Conservation (phyloP, 1,284 basidiomycete species). For the Ganoderma meredithae region DNA sequence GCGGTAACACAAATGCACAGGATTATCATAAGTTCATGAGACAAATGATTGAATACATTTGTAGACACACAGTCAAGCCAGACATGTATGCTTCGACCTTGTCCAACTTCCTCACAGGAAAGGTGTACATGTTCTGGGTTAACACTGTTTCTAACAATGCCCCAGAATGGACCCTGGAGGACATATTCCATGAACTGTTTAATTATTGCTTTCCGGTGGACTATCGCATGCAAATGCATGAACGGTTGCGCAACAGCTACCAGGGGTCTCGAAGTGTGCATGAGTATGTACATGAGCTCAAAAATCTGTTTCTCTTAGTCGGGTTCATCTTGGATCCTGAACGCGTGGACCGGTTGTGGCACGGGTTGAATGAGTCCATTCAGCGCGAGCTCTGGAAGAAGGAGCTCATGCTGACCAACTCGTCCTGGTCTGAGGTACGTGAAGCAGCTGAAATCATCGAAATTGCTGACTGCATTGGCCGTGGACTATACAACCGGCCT, state of each 20-base stretch:
- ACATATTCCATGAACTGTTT: slow-evolving; percentile 48
- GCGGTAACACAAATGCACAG: slow-evolving; percentile 25
- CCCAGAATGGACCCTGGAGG: slow-evolving; percentile 30
- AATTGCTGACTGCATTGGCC: slow-evolving; percentile 18
- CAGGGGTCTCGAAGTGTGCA: slow-evolving; percentile 32
- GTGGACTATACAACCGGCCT: background rate
- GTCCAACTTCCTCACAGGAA: slow-evolving; percentile 40
- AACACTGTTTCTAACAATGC: slow-evolving; percentile 40
- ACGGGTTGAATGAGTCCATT: slow-evolving; percentile 39
- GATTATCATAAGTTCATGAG: slow-evolving; percentile 32
- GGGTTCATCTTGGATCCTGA: slow-evolving; percentile 41
- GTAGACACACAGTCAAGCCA: slow-evolving; percentile 9
- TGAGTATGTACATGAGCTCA: slow-evolving; percentile 43
- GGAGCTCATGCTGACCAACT: slow-evolving; percentile 37
- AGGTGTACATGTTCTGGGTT: slow-evolving; percentile 50
- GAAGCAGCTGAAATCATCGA: slow-evolving; percentile 29
- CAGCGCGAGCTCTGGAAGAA: slow-evolving; percentile 41
- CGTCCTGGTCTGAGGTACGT: slow-evolving; percentile 25
- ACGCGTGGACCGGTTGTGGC: slow-evolving; percentile 45
- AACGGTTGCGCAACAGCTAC: slow-evolving; percentile 21
- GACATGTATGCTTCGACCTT: slow-evolving; percentile 3
- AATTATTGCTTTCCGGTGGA: slow-evolving; percentile 53
- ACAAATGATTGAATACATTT: slow-evolving; percentile 20
- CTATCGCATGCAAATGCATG: slow-evolving; percentile 38
- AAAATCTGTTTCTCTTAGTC: slow-evolving; percentile 43